These are phyloP conservation scores for Tricladium varicosporioides DNA, from an alignment of 2,329 filamentous ascomycete genomes.

Conservation along the genomic window DNA sequence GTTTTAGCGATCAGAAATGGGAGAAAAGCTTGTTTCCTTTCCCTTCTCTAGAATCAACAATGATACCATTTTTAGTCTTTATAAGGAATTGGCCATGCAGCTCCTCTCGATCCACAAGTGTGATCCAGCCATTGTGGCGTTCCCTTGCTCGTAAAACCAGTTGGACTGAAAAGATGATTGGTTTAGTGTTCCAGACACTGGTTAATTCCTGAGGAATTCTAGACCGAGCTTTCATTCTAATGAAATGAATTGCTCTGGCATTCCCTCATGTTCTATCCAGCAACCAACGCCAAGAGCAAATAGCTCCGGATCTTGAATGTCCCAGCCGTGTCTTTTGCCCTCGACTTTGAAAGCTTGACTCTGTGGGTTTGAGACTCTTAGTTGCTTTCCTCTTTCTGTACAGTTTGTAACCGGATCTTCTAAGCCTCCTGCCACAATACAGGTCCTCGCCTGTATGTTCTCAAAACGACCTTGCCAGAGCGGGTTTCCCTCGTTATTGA, in stretches of 20 bases:
- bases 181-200: too few species aligned
- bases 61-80: too few species aligned
- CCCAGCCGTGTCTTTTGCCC: conserved; percentile 1
- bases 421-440: not conserved
- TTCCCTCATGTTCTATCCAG: not conserved
- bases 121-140: too few species aligned
- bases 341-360: conserved; percentile 6
- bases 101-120: too few species aligned
- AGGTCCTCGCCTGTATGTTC: not conserved
- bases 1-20: too few species aligned
- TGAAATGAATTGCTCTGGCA: not conserved
- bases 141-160: too few species aligned
- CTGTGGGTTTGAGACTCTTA: not conserved
- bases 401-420: not conserved
- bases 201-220: too few species aligned
- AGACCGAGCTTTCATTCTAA: not conserved
- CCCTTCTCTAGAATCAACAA: too few species aligned
- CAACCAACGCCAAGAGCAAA: conserved; percentile 2
- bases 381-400: not conserved
- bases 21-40: too few species aligned
- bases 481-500: not conserved
- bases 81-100: too few species aligned
- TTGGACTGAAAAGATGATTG: too few species aligned
- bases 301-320: conserved; percentile 7
- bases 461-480: not conserved